These are phyloP conservation scores for Strobilomyces dryophilus DNA, from an alignment of 768 basidiomycete genomes.

Conservation along the genomic window DNA sequence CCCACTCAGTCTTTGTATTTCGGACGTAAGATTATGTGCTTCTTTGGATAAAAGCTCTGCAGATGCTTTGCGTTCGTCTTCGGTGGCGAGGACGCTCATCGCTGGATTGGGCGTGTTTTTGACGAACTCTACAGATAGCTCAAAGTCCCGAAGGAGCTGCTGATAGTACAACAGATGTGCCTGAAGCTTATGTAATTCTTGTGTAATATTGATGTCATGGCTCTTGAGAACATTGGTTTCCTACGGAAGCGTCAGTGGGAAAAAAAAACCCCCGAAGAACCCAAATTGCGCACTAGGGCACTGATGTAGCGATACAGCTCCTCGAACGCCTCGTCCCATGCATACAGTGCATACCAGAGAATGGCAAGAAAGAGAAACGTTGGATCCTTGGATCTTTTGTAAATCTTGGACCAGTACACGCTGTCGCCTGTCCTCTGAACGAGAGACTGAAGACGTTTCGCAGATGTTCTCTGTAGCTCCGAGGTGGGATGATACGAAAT, in stretches of 20 bases:
- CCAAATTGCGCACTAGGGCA: slow-evolving; percentile 36
- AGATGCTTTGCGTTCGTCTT: slow-evolving; percentile 20
- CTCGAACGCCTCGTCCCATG: slow-evolving; percentile 61
- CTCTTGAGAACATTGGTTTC: slow-evolving; percentile 42
- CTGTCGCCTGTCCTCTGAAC: slow-evolving; percentile 29
- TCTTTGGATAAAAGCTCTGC: slow-evolving; percentile 41
- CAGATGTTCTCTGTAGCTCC: slow-evolving; percentile 24
- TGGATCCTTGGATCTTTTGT: slow-evolving; percentile 37
- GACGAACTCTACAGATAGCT: slow-evolving; percentile 47
- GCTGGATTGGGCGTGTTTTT: slow-evolving; percentile 45
- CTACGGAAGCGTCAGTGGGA: slow-evolving; percentile 23
- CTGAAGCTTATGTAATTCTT: slow-evolving; percentile 53
- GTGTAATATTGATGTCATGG: slow-evolving; percentile 43
- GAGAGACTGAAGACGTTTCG: slow-evolving; percentile 26
- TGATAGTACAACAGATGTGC: slow-evolving; percentile 57
- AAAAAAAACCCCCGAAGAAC: not conserved
- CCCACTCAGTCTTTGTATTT: slow-evolving; percentile 44
- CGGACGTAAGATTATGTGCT: slow-evolving; percentile 43
- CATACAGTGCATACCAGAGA: slow-evolving; percentile 58
- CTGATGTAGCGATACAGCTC: slow-evolving; percentile 47
- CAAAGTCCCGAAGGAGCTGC: slow-evolving; percentile 51
- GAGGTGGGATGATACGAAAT: slow-evolving; percentile 31
- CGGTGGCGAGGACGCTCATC: slow-evolving; percentile 29
- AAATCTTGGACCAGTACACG: slow-evolving; percentile 35
- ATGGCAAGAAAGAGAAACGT: slow-evolving; percentile 51